Evolutionary conservation across 2,329 filamentous ascomycete genomes (phyloP), one percentile per base, ranked within the genome.

Genomic region (Didymella exigua): DNA sequence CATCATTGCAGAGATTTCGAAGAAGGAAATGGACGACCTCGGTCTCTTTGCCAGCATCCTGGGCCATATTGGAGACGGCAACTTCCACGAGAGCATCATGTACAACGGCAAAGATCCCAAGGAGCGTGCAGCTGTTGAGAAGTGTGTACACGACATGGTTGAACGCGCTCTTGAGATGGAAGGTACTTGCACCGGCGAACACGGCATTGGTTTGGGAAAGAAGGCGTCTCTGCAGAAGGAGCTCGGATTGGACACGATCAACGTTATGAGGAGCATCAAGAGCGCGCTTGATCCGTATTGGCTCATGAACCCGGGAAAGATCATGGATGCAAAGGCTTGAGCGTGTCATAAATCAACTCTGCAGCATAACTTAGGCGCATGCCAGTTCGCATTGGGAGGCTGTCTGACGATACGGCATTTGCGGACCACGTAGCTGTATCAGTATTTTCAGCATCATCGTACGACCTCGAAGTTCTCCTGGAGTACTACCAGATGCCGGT

Each of bases 81-180:
- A 97, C 75, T 97, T 97, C 78, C 93, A 97, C 73, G 88, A 93
- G 72, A 90, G 89, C 70, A 95, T 97, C 76, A 88, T 97, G 77
- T 97, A 96, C 73, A 86, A 95, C 75, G 84, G 84, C 23, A 82
- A 80, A 21, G 81, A 92, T 50, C 82, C 84, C 3, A 85, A 81
- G 23, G 89, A 96, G 75, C 84, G 84, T 51, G 87, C 83, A 36
- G 89, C 89, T 62, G 91, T 95, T 1, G 90, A 95, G 71, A 83
- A 81, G 49, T 91, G 90, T 60, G 91, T 97, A 41, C 87, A 93
- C 70, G 88, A 91, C 65, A 96, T 97, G 92, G 91, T 96, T 18
- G 84, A 89, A 63, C 85, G 91, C n/a, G 93, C 92, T 2, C 76
- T 97, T 21, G 90, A 93, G 61, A 96, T 97, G 92, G 93, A 96